phyloP scores from a whole-genome alignment of 2,329 filamentous ascomycete species.

The Cladorrhinum sp. region DNA sequence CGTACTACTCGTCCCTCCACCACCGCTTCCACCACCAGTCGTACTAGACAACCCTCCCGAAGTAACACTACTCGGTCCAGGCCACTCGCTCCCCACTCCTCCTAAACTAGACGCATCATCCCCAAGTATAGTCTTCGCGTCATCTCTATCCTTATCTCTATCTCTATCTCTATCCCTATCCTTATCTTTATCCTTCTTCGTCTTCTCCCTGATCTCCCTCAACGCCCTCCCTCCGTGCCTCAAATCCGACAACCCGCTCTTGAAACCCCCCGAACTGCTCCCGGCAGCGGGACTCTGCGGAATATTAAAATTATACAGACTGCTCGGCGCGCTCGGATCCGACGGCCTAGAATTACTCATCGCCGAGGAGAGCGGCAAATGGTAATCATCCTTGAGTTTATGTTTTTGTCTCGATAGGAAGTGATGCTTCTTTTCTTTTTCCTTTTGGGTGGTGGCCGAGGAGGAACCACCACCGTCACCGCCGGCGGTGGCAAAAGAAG shows the following conservation, averaged over 20 bases:
- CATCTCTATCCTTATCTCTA: conserved; percentile 35
- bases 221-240: conserved; percentile 73
- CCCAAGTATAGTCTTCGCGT: not conserved
- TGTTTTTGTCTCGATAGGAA: conserved; percentile 77
- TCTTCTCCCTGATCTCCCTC: conserved; percentile 68
- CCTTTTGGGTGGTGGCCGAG: conserved; percentile 44
- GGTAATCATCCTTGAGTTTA: conserved; percentile 70
- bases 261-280: no score
- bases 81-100: conserved; percentile 43
- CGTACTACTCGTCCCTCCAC: not conserved
- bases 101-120: conserved; percentile 45
- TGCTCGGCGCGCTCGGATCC: conserved; percentile 71
- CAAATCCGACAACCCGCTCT: conserved; percentile 70
- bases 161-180: conserved; percentile 41
- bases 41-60: conserved; percentile 34
- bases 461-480: not conserved
- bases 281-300: no score
- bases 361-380: conserved; percentile 70
- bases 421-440: conserved; percentile 76
- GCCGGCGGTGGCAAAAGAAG: conserved; percentile 38
- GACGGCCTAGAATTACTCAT: conserved; percentile 73
- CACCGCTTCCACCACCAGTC: not conserved
- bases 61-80: conserved; percentile 47
- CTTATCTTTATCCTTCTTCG: conserved; percentile 58
- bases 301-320: conserved; percentile 74